These are phyloP conservation scores for Chrysoporthe deuterocubensis DNA, from an alignment of 2,329 filamentous ascomycete genomes.

Conservation along the genomic window DNA sequence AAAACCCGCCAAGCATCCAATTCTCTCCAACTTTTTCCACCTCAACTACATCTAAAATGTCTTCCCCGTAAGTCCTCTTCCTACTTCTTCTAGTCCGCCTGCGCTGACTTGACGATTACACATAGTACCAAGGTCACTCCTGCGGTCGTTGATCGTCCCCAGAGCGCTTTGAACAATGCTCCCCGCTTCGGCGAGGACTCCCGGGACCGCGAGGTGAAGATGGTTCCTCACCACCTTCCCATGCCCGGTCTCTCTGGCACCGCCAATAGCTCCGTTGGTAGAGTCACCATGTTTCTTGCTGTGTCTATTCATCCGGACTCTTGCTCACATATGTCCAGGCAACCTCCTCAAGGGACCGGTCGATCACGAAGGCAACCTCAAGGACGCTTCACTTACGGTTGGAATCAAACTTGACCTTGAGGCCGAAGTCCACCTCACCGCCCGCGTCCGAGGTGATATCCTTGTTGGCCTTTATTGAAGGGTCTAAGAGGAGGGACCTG, in stretches of 20 bases:
- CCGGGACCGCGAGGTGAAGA: not conserved
- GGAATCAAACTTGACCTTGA: conserved; percentile 69
- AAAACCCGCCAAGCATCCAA: not conserved
- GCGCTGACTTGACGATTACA: not conserved
- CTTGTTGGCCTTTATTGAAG: conserved; percentile 58
- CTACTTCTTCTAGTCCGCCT: too few relatives aligned
- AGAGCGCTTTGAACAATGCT: conserved; percentile 16
- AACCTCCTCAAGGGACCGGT: conserved; percentile 60
- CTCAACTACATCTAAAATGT: conserved; percentile 15
- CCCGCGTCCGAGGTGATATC: conserved; percentile 64
- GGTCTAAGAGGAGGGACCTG: conserved; percentile 11
- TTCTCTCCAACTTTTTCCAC: not conserved
- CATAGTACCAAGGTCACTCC: conserved; percentile 22
- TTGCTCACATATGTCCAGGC: conserved; percentile 41
- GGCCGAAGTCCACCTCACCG: conserved; percentile 64
- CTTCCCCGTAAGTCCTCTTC: conserved; percentile 24
- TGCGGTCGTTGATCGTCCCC: conserved; percentile 1
- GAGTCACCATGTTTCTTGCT: not conserved
- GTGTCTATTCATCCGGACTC: not conserved
- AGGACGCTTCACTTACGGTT: conserved; percentile 60
- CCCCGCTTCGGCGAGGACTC: conserved; percentile 12
- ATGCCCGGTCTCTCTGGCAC: conserved; percentile 19
- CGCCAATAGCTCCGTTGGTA: conserved; percentile 19
- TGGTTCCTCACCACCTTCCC: conserved; percentile 11
- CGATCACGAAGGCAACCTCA: conserved; percentile 61